Evolutionary conservation across 2,329 filamentous ascomycete species (phyloP).

Genomic region (Colletotrichum musicola): DNA sequence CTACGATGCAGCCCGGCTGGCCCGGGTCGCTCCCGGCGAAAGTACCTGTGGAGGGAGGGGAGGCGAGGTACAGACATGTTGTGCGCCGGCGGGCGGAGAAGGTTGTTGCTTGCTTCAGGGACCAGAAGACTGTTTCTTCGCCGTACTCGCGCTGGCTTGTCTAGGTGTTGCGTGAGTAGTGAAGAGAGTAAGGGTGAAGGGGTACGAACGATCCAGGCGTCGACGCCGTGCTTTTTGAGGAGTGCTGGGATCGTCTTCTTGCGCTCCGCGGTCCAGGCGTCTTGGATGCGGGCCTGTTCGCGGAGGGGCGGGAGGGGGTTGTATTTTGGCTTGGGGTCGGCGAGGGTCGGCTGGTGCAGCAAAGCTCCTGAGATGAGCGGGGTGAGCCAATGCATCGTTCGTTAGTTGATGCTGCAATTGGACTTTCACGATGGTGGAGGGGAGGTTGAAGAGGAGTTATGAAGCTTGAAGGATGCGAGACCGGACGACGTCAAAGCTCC

Average conservation of each 20-base stretch:
- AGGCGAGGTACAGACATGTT: conserved; percentile 61
- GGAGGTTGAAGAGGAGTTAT: background rate
- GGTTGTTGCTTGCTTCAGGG: conserved; percentile 58
- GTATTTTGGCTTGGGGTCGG: conserved; percentile 43
- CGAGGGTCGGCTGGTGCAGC: conserved; percentile 3
- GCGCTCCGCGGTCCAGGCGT: conserved; percentile 59
- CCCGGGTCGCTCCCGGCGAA: conserved; percentile 46
- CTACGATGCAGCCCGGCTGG: conserved; percentile 44
- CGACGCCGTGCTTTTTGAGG: conserved; percentile 58
- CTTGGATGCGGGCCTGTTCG: conserved; percentile 57
- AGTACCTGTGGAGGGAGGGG: conserved; percentile 32
- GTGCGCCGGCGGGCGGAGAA: conserved; percentile 64
- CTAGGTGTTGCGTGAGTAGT: conserved; percentile 43
- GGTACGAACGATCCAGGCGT: conserved; percentile 60
- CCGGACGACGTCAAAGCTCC: conserved; percentile 29
- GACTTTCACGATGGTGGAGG: background rate
- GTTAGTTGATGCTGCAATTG: too few species aligned
- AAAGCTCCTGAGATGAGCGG: conserved; percentile 18
- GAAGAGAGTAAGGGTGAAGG: background rate
- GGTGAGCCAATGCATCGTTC: conserved; percentile 30
- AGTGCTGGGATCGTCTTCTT: conserved; percentile 55
- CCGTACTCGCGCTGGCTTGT: conserved; percentile 65
- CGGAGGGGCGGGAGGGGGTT: conserved; percentile 56
- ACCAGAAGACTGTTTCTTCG: conserved; percentile 65
- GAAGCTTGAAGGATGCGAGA: conserved; percentile 10